phyloP scores from a whole-genome alignment of 1,139 yeast species.

The Pichia sp. region DNA sequence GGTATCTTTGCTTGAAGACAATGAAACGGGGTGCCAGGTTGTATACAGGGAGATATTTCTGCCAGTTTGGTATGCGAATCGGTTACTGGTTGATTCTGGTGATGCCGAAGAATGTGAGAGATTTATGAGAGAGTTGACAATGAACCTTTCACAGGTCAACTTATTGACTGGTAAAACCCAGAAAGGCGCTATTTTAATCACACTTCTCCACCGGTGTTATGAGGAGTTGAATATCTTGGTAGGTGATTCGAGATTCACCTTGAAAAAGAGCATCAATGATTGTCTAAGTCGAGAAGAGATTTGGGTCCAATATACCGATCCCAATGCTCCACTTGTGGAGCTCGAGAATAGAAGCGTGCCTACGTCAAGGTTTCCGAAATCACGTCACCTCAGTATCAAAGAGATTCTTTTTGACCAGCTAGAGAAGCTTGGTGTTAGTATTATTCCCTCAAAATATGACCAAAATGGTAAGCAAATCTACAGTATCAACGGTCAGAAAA shows the following conservation, averaged over 20 bases:
- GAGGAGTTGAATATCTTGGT: not conserved
- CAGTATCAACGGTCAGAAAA: not conserved
- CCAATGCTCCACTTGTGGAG: not conserved
- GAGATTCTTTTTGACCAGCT: constrained; percentile 7
- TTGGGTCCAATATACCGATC: not conserved
- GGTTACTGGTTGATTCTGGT: not conserved
- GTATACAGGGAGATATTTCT: not conserved
- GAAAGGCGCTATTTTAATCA: no score
- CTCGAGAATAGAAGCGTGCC: no score
- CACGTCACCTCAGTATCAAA: constrained; percentile 3
- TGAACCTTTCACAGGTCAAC: not conserved
- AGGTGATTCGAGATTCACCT: not conserved
- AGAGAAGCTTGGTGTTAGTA: constrained; percentile 1
- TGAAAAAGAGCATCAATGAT: not conserved
- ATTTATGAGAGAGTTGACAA: not conserved
- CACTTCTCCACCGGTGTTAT: not conserved
- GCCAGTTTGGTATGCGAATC: not conserved
- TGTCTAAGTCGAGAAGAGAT: not conserved
- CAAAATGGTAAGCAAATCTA: not conserved
- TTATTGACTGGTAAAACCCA: not conserved
- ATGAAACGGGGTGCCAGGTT: not conserved
- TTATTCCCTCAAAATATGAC: constrained; percentile 3
- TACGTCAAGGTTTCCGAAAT: no score
- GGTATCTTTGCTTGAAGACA: no score
- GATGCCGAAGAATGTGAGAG: not conserved